Evolutionary conservation across 116 monocot genomes (phyloP).

Genomic region (Trichopus zeylanicus): DNA sequence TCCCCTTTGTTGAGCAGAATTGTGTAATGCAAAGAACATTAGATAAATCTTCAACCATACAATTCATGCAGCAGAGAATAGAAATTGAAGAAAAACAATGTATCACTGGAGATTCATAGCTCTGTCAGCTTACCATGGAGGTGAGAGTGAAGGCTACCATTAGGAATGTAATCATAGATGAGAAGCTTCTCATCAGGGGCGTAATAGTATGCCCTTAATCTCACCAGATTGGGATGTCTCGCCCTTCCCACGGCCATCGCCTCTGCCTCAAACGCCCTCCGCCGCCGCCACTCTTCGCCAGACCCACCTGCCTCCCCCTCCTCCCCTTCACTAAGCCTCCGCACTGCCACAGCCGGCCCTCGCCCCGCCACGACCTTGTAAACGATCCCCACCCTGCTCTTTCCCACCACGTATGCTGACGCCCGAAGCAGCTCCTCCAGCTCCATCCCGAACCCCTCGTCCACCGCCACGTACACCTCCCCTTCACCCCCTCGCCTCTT

Average conservation of each 20-base stretch:
- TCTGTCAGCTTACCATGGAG: constrained; percentile 42
- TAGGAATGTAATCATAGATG: constrained; percentile 79
- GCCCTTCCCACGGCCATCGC: constrained; percentile 59
- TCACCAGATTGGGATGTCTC: constrained; percentile 66
- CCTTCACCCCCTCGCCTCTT: constrained; percentile 21
- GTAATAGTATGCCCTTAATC: constrained; percentile 83
- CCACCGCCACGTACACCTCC: constrained; percentile 42
- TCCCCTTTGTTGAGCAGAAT: no score
- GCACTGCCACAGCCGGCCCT: constrained; percentile 53
- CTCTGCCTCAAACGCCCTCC: constrained; percentile 78
- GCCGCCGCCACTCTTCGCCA: constrained; percentile 41
- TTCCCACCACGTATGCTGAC: constrained; percentile 83
- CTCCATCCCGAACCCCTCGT: constrained; percentile 74
- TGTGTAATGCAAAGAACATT: no score
- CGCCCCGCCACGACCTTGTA: constrained; percentile 65
- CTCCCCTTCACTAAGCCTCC: constrained; percentile 49
- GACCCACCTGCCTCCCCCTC: neutral
- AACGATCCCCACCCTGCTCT: constrained; percentile 81
- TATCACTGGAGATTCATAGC: no score
- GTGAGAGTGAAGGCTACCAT: constrained; percentile 57
- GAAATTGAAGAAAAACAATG: neutral
- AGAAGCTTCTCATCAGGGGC: constrained; percentile 93
- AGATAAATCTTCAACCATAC: no score
- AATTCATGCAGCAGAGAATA: no score
- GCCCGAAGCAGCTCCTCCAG: constrained; percentile 88